Evolutionary conservation across 305 asterid genomes (phyloP).

Genomic region (Fraxinus xanthoxyloides): DNA sequence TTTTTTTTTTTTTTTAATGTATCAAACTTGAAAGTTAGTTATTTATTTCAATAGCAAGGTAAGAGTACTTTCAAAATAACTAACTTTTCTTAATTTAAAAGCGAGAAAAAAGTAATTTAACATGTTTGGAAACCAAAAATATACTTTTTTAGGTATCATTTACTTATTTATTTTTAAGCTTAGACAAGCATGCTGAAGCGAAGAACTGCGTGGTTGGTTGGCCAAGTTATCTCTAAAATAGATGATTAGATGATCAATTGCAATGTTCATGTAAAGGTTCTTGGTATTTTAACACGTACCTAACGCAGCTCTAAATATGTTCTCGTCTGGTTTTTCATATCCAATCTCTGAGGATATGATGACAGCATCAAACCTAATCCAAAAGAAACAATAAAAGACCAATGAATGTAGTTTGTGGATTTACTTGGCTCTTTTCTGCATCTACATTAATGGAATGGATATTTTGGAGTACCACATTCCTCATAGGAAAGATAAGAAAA

Average conservation of each 20-base stretch:
- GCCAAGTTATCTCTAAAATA: background rate
- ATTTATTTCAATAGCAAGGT: background rate
- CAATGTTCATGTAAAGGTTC: slow-evolving; percentile 4
- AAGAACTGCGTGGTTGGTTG: background rate
- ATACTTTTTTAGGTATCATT: background rate
- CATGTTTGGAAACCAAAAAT: background rate
- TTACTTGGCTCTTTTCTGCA: slow-evolving; percentile 2
- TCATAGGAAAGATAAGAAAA: background rate
- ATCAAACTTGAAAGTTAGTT: background rate
- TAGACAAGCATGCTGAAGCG: background rate
- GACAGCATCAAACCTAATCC: slow-evolving; percentile 78
- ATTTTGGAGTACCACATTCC: background rate
- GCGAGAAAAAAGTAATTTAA: background rate
- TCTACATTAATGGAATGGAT: background rate
- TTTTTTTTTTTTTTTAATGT: background rate
- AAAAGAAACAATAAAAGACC: slow-evolving; percentile 6
- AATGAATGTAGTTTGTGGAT: background rate
- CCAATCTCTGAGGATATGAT: slow-evolving; percentile 91
- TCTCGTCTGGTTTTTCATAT: slow-evolving; percentile 80
- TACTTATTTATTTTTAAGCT: background rate
- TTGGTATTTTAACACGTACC: slow-evolving; percentile 39
- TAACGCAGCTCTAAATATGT: slow-evolving; percentile 76
- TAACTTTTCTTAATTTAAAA: background rate
- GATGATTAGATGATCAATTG: background rate
- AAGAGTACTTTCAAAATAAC: background rate